These are phyloP conservation scores for Areca catechu DNA, from an alignment of 176 grass and related monocot species.

Conservation along the genomic window DNA sequence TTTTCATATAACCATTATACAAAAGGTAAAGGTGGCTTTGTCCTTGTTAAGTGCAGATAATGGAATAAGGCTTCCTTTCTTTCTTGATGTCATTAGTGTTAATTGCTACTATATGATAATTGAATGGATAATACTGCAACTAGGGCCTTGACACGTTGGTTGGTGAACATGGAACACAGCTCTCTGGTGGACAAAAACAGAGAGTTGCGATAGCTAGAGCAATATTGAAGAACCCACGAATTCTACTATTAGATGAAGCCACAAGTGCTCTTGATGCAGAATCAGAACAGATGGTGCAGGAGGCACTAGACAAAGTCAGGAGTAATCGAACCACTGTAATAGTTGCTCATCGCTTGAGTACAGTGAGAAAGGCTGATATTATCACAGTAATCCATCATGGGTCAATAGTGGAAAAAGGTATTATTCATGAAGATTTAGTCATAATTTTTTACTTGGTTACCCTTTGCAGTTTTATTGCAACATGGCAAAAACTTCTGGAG, in stretches of 20 bases:
- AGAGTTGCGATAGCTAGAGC: constrained; percentile 85
- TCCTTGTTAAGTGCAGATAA: too few relatives aligned
- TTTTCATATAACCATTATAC: too few relatives aligned
- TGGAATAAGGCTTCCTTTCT: background rate
- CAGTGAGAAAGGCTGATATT: constrained; percentile 67
- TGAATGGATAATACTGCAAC: background rate
- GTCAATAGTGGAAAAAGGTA: constrained; percentile 87
- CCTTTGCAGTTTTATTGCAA: too few relatives aligned
- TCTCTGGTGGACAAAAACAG: constrained; percentile 87
- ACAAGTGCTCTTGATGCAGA: constrained; percentile 88
- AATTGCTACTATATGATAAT: constrained; percentile 6
- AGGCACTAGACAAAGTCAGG: constrained; percentile 81
- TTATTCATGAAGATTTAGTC: background rate
- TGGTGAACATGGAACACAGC: constrained; percentile 66
- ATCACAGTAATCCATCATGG: constrained; percentile 76
- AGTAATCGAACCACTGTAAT: constrained; percentile 66
- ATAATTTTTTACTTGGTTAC: background rate
- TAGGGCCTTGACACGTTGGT: constrained; percentile 91
- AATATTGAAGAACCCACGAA: constrained; percentile 69
- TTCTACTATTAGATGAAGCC: constrained; percentile 81
- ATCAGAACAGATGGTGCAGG: constrained; percentile 73
- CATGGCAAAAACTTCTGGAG: constrained; percentile 1
- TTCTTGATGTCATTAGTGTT: background rate
- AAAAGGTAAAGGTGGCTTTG: too few relatives aligned
- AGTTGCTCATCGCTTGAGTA: constrained; percentile 76